Conservation (phyloP, 495 filamentous ascomycete species). For the Amniculicola lignicola region DNA sequence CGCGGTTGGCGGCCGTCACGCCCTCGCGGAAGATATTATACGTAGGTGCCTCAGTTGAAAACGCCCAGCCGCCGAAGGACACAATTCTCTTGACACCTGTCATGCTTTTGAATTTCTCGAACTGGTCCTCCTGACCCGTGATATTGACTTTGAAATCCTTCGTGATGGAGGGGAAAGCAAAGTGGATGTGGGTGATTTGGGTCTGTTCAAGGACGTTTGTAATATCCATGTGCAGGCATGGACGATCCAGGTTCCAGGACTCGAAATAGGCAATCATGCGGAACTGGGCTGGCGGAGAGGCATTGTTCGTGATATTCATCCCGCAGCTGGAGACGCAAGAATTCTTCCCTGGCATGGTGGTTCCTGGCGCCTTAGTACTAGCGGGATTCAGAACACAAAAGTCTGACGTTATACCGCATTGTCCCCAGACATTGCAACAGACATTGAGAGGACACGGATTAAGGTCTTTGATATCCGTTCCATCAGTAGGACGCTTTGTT, state of each 20-base stretch:
- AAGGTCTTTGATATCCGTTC: slow-evolving; percentile 17
- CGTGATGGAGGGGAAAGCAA: slow-evolving; percentile 9
- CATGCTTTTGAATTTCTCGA: slow-evolving; percentile 10
- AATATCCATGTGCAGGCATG: neutral
- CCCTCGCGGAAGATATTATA: slow-evolving; percentile 45
- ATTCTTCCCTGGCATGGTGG: slow-evolving; percentile 18
- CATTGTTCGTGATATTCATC: slow-evolving; percentile 38
- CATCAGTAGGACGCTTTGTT: slow-evolving; percentile 21
- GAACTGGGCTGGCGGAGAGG: slow-evolving; percentile 6
- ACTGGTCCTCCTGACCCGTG: slow-evolving; percentile 26
- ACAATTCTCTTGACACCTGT: slow-evolving; percentile 33
- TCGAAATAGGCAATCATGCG: slow-evolving; percentile 9
- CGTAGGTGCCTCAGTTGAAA: slow-evolving; percentile 40
- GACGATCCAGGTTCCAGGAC: slow-evolving; percentile 13
- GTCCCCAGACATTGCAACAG: slow-evolving; percentile 41
- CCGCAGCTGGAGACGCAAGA: slow-evolving; percentile 45
- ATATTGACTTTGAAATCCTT: neutral
- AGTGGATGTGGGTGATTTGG: slow-evolving; percentile 48
- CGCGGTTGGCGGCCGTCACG: slow-evolving; percentile 38
- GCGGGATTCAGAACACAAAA: slow-evolving; percentile 44
- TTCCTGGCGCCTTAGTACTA: slow-evolving; percentile 35
- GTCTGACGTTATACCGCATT: slow-evolving; percentile 48
- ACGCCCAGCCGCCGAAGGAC: slow-evolving; percentile 49
- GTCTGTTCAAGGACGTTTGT: slow-evolving; percentile 15
- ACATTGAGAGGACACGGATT: slow-evolving; percentile 11